Evolutionary conservation across 371 early-diverging fungal genomes (phyloP).

Genomic region (Rhizoclosmatium hyalinum): DNA sequence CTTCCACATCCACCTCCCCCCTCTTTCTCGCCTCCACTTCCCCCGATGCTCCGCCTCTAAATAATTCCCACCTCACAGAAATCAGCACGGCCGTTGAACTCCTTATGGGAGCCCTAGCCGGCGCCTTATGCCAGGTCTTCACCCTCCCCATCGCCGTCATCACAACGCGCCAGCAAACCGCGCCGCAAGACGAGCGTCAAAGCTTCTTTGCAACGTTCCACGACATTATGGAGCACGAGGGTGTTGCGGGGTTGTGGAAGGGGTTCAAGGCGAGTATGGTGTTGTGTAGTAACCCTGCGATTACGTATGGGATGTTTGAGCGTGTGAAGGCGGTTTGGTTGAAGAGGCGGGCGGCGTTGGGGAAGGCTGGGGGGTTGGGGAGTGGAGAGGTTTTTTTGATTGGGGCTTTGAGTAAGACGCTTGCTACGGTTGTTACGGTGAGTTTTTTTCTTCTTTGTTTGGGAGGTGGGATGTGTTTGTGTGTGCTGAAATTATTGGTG

Average conservation of each 20-base stretch:
- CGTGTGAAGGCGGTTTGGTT: conserved; percentile 71
- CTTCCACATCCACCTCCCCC: not conserved
- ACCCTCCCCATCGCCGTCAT: conserved; percentile 91
- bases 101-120: conserved; percentile 90
- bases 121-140: conserved; percentile 86
- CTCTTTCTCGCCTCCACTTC: not conserved
- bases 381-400: conserved; percentile 84
- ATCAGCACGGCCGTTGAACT: conserved; percentile 80
- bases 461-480: conserved; percentile 10
- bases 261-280: conserved; percentile 83
- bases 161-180: conserved; percentile 68
- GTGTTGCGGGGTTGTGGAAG: conserved; percentile 72
- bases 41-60: not conserved
- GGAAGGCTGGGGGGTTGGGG: conserved; percentile 51
- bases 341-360: conserved; percentile 26
- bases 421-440: conserved; percentile 75
- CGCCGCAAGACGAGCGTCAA: conserved; percentile 37
- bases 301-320: conserved; percentile 97
- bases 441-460: conserved; percentile 7
- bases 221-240: conserved; percentile 83
- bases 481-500: not conserved
- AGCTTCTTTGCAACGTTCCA: conserved; percentile 61
- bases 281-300: conserved; percentile 93
- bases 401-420: conserved; percentile 90
- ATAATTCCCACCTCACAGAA: conserved; percentile 23